These are phyloP conservation scores for Saksenaea oblongispora DNA, from an alignment of 371 early-diverging fungal genomes.

Conservation along the genomic window DNA sequence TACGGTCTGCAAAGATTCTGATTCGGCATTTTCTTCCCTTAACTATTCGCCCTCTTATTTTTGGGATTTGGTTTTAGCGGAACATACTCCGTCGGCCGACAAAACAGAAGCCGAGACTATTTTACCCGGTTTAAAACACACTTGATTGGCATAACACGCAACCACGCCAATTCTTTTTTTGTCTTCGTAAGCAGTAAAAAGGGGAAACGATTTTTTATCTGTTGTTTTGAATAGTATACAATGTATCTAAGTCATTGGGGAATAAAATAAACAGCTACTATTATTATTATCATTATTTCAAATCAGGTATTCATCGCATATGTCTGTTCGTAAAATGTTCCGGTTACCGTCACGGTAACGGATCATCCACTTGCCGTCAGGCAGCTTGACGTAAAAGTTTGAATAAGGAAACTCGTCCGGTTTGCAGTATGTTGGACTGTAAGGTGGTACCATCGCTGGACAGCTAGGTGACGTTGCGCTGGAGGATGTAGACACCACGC, in stretches of 20 bases:
- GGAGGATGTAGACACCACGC: background rate
- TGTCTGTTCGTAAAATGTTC: slow-evolving; percentile 45
- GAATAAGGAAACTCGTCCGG: slow-evolving; percentile 49
- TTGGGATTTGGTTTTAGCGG: no score
- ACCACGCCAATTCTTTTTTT: no score
- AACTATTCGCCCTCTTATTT: no score
- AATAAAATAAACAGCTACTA: no score
- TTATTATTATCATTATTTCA: background rate
- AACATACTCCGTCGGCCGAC: no score
- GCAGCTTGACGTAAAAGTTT: slow-evolving; percentile 48
- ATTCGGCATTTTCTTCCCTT: no score
- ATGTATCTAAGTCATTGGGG: background rate
- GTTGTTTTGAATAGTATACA: background rate
- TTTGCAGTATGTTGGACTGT: slow-evolving; percentile 48
- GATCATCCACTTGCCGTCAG: slow-evolving; percentile 51
- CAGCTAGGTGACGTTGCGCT: background rate
- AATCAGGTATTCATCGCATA: slow-evolving; percentile 27
- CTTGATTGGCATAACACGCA: no score
- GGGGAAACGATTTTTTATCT: background rate
- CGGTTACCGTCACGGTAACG: slow-evolving; percentile 49
- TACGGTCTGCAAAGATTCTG: no score
- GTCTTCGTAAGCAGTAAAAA: background rate
- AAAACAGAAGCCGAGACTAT: no score
- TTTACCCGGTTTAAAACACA: no score
- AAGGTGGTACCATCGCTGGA: slow-evolving; percentile 38